These are phyloP conservation scores for Claviceps purpurea DNA, from an alignment of 2,329 filamentous ascomycete genomes.

Conservation along the genomic window DNA sequence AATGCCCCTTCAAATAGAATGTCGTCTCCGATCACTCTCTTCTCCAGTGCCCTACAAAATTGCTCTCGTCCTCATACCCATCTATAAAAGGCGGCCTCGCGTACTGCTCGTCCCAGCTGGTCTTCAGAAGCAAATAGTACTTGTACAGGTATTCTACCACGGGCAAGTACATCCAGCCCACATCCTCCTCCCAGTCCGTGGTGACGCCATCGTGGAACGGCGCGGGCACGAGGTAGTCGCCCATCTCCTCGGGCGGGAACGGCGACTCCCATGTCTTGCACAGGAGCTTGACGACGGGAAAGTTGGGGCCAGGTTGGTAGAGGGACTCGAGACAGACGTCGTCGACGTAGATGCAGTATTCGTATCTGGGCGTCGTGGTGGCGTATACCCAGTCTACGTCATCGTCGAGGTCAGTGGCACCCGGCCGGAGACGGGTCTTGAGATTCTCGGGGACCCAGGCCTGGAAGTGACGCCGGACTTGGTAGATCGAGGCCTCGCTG, in stretches of 20 bases:
- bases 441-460: slow-evolving; percentile 2
- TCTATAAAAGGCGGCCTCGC: background rate
- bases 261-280: background rate
- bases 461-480: slow-evolving; percentile 2
- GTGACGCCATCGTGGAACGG: background rate
- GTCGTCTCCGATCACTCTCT: too few species aligned
- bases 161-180: slow-evolving; percentile 2
- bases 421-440: background rate
- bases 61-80: background rate
- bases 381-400: background rate
- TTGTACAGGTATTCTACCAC: background rate
- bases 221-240: background rate
- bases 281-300: background rate
- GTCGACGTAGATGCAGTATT: slow-evolving; percentile 1
- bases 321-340: slow-evolving; percentile 1
- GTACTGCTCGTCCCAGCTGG: background rate
- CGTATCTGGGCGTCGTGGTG: slow-evolving; percentile 1
- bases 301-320: background rate
- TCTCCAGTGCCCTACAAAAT: background rate
- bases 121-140: background rate
- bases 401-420: background rate
- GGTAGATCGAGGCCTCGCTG: slow-evolving; percentile 1
- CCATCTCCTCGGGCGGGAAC: background rate
- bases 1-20: too few species aligned
- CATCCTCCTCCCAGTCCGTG: background rate